Base-by-base conservation (phyloP, 2,329 filamentous ascomycete genomes). In the Colletotrichum somersetense region DNA sequence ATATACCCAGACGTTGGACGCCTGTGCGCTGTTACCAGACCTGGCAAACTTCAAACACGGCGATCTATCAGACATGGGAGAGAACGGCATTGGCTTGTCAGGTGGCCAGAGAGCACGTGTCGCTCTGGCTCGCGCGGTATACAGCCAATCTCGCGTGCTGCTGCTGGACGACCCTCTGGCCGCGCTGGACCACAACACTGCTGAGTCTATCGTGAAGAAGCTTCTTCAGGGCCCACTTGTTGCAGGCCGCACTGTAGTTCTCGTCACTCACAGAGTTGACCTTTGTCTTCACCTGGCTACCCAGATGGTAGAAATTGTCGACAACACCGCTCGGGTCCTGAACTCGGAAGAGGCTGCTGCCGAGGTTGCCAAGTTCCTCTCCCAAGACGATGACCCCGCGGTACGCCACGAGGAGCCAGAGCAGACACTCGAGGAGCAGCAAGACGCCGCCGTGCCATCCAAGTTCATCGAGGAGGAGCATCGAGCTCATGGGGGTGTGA, bases 381-480 rank as follows among this genome's bases (percentile, higher is more conserved):
- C 30, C 61, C 67, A 35, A 40, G 68, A 74, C 1, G 75, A 78
- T 0, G 75, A 79, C 1, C 74, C 76, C 0, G 78, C 77, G 2
- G 50, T 66, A 1, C 56, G 79, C 0, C 79, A 80, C 3, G 82
- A 84, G 5, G 80, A 82, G 0, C 75, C 80, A 8, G 73, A 78
- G 16, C 71, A 75, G 10, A 62, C 67, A 10, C 71, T 75, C 1
- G 77, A 79, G 1, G 79, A 85, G 7, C 80, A 85, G 23, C 82
- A 85, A 18, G 81, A 81, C 6, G 85, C 86, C 12, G 89, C 89
- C 0, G 83, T 90, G 16, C 91, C 92, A 0, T 90, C 92, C 42
- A 94, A 94, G 76, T 95, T 96, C 77, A 91, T 95, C 57, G 91
- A 95, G 77, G 93, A 95, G 42, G 93, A 96, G 78, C 85, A 91